Base-by-base conservation (phyloP, 2,329 filamentous ascomycete species). In the Colletotrichum spinosum region DNA sequence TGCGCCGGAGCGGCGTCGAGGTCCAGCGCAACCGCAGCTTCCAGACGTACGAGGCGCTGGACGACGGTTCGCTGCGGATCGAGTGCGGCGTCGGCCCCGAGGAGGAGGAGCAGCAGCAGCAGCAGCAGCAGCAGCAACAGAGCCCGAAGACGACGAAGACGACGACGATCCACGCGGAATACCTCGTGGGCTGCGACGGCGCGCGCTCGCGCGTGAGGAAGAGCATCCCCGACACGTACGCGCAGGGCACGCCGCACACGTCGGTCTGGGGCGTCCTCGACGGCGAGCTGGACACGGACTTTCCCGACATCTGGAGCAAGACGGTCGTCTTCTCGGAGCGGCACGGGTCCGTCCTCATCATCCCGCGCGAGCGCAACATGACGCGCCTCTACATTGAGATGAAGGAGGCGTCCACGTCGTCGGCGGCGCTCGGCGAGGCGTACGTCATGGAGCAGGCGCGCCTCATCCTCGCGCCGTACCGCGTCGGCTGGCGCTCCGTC, bases 251-350 rank as follows among this genome's bases (percentile, higher is more conserved):
- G 13, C 63, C 63, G 0, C 63, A 57, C 13, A 46, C 52, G 13
- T 79, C 84, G 1, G 74, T 77, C 4, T 89, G 85, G 86, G 86
- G 85, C 15, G 86, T 89, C 0, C 70, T 88, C 8, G 86, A 88
- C 67, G 84, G 86, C 59, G 80, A 82, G 56, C 72, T 88, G 5
- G 84, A 87, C 12, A 88, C 86, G 2, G 81, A 88, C 68, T 89
- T 89, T 54, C 86, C 86, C 1, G 86, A 88, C 69, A 79, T 88
- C 13, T 88, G 86, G 83, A 86, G 82, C 70, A 88, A 88, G 72
- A 84, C 84, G 1, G 81, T 85, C 0, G 77, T 87, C 4, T 84
- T 85, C 55, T 85, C 83, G 5, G 81, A 86, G 57, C 74, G 79
- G 50, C 77, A 82, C n/a, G 86, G 86, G 0, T 86, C 86, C 0